A percentile compares a stretch with the other conserved stretches of the same genome.
Evolutionary conservation across 768 basidiomycete genomes (phyloP).

Genomic region (Auricularia auricula-judae): DNA sequence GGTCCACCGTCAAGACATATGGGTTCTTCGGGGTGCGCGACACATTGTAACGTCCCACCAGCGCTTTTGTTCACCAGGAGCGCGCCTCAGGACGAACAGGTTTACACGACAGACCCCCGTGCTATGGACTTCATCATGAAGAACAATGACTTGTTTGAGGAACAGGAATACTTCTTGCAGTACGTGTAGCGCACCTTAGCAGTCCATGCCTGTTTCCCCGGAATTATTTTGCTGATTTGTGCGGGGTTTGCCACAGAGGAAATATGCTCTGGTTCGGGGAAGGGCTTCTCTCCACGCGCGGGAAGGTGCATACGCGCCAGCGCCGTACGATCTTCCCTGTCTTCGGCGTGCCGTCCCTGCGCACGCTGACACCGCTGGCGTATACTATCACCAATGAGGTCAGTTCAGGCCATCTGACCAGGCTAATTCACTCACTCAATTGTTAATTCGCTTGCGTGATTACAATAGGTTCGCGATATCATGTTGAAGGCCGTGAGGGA

Average conservation of each 20-base stretch:
- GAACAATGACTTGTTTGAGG: neutral
- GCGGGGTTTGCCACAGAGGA: constrained; percentile 17
- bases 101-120: neutral
- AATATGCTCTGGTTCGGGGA: constrained; percentile 39
- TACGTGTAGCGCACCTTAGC: neutral
- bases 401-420: constrained; percentile 10
- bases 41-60: neutral
- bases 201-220: neutral
- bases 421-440: constrained; percentile 2
- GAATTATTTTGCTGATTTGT: neutral
- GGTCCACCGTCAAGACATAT: neutral
- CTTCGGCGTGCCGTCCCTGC: constrained; percentile 35
- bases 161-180: neutral
- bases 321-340: constrained; percentile 38
- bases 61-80: neutral
- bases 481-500: constrained; percentile 5
- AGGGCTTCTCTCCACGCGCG: constrained; percentile 31
- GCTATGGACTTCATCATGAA: neutral
- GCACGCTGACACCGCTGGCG: constrained; percentile 32
- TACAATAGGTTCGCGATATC: neutral
- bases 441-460: neutral
- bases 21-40: neutral
- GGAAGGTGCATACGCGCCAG: constrained; percentile 19
- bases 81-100: neutral
- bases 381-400: constrained; percentile 37